A percentile compares a stretch with the other conserved stretches of the same genome.
Evolutionary conservation across 257 asterid genomes (phyloP).

Genomic region (Echites panduratus): DNA sequence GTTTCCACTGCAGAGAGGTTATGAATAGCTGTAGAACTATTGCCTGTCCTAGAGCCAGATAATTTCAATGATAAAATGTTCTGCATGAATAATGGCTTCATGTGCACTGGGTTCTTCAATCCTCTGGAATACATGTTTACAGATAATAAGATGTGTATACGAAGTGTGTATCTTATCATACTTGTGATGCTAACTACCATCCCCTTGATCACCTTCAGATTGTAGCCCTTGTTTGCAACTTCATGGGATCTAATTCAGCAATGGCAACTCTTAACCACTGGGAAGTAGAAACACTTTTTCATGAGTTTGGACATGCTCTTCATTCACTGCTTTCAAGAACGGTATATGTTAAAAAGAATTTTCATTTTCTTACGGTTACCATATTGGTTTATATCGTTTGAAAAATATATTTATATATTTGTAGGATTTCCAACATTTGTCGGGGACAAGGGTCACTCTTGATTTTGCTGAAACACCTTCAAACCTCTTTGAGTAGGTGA

Average conservation of each 20-base stretch:
- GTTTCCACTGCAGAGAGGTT: background rate
- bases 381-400: background rate
- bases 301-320: constrained; percentile 97
- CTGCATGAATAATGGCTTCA: background rate
- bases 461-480: constrained; percentile 99
- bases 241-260: constrained; percentile 52
- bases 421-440: constrained; percentile 96
- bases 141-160: background rate
- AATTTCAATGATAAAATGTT: background rate
- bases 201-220: constrained; percentile 42
- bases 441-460: constrained; percentile 82
- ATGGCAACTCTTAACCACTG: constrained; percentile 72
- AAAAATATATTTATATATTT: background rate
- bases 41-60: background rate
- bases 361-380: constrained; percentile 6
- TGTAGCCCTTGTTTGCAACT: constrained; percentile 97
- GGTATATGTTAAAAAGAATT: constrained; percentile 41
- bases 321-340: constrained; percentile 98
- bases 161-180: background rate
- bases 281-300: constrained; percentile 93
- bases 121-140: background rate
- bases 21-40: background rate
- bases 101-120: background rate
- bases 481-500: constrained; percentile 86
- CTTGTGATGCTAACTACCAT: constrained; percentile 10